Percentiles rank a stretch among this genome's conserved stretches.
Evolutionary conservation across 2,329 filamentous ascomycete genomes (phyloP).

Genomic region (Colletotrichum nymphaeae): DNA sequence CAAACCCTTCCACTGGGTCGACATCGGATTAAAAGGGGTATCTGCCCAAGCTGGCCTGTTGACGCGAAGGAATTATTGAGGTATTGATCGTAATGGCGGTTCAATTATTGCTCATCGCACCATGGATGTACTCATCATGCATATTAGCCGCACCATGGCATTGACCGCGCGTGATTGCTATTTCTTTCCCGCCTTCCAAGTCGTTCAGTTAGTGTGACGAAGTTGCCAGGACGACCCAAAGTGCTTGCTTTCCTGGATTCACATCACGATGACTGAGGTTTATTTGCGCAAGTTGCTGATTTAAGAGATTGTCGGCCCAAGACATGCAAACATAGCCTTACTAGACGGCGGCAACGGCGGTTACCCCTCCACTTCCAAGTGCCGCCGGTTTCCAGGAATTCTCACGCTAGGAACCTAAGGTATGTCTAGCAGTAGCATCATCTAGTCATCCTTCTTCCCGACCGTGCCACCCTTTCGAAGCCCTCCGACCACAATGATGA

Average conservation of each 20-base stretch:
- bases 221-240: too few relatives aligned
- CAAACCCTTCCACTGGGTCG: conserved; percentile 10
- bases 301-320: neutral
- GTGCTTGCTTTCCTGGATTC: neutral
- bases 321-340: neutral
- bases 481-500: conserved; percentile 52
- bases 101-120: too few relatives aligned
- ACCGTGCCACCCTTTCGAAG: conserved; percentile 59
- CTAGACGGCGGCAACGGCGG: conserved; percentile 7
- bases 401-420: neutral
- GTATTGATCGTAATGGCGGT: too few relatives aligned
- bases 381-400: neutral
- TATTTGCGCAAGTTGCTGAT: neutral
- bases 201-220: neutral
- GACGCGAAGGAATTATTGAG: neutral
- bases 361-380: neutral
- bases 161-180: too few relatives aligned
- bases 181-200: neutral
- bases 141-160: too few relatives aligned
- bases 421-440: neutral
- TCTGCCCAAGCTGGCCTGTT: neutral
- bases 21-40: neutral
- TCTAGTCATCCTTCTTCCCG: conserved; percentile 54
- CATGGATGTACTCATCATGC: too few relatives aligned
- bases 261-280: neutral